Percentiles rank a stretch among this genome's conserved stretches.
Conservation (phyloP, 257 asterid species). For the Nicotiana tabacum region DNA sequence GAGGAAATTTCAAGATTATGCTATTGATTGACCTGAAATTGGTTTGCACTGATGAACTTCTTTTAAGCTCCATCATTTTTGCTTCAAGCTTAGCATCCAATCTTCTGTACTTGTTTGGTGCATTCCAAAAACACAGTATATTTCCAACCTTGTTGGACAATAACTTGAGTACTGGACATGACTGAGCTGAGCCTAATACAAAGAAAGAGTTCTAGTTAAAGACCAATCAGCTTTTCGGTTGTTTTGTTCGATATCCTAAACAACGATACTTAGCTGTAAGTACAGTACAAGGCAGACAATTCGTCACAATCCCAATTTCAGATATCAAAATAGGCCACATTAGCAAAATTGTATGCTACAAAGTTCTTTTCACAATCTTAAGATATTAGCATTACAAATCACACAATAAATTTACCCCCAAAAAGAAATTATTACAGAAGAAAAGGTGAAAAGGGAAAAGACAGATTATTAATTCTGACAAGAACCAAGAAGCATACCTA, state of each 20-base stretch:
- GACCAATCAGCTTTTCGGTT: neutral
- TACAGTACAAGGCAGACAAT: neutral
- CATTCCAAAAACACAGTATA: slow-evolving; percentile 24
- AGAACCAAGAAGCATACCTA: slow-evolving; percentile 21
- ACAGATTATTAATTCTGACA: neutral
- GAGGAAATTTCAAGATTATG: slow-evolving; percentile 47
- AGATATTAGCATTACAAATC: neutral
- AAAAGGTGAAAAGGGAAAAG: neutral
- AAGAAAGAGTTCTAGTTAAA: neutral
- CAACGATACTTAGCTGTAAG: neutral
- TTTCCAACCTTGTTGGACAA: slow-evolving; percentile 21
- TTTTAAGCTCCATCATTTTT: slow-evolving; percentile 36
- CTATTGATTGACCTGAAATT: slow-evolving; percentile 40
- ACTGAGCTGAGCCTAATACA: slow-evolving; percentile 16
- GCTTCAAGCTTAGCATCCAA: slow-evolving; percentile 32
- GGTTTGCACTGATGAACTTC: slow-evolving; percentile 13
- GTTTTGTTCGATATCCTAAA: neutral
- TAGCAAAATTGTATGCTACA: neutral
- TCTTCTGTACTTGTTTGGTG: slow-evolving; percentile 29
- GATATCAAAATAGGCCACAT: neutral
- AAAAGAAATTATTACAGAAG: neutral
- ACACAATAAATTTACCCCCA: neutral
- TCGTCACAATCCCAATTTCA: neutral
- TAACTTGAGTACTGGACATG: slow-evolving; percentile 19
- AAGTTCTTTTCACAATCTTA: neutral